A percentile compares a stretch with the other conserved stretches of the same genome.
phyloP scores from a whole-genome alignment of 2,329 filamentous ascomycete species.

The Dothistroma septosporum region DNA sequence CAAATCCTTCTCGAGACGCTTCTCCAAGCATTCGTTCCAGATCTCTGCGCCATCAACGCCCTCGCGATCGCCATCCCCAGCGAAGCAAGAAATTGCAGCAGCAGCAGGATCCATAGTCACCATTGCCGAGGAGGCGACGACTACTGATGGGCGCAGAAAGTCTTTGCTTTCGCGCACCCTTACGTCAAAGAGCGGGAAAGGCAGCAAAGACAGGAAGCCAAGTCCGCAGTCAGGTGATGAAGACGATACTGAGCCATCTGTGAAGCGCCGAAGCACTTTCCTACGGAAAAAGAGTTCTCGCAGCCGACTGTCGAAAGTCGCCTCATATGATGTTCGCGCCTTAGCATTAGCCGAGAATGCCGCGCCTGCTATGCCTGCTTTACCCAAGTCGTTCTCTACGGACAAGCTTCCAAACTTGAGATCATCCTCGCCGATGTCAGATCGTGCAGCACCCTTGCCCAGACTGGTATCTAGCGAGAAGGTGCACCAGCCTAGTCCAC shows the following conservation, averaged over 20 bases:
- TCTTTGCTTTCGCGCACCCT: slow-evolving; percentile 13
- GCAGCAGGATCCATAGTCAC: neutral
- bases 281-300: slow-evolving; percentile 20
- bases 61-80: slow-evolving; percentile 34
- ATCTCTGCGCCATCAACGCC: slow-evolving; percentile 26
- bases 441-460: slow-evolving; percentile 42
- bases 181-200: slow-evolving; percentile 11
- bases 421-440: slow-evolving; percentile 32
- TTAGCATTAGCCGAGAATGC: slow-evolving; percentile 3
- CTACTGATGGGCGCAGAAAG: slow-evolving; percentile 15
- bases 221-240: slow-evolving; percentile 16
- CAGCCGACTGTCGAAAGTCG: slow-evolving; percentile 13
- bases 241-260: slow-evolving; percentile 10
- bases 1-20: slow-evolving; percentile 27
- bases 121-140: neutral
- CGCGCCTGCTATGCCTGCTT: slow-evolving; percentile 36
- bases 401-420: slow-evolving; percentile 42
- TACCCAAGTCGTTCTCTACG: slow-evolving; percentile 49
- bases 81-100: slow-evolving; percentile 17
- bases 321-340: slow-evolving; percentile 8
- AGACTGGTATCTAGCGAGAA: slow-evolving; percentile 39
- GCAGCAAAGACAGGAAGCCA: slow-evolving; percentile 15
- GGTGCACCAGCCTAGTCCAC: slow-evolving; percentile 14
- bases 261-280: slow-evolving; percentile 20
- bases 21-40: slow-evolving; percentile 31